A percentile compares a stretch with the other conserved stretches of the same genome.
These are phyloP conservation scores for Luffa acutangula DNA, from an alignment of 306 rosid species.

Conservation along the genomic window DNA sequence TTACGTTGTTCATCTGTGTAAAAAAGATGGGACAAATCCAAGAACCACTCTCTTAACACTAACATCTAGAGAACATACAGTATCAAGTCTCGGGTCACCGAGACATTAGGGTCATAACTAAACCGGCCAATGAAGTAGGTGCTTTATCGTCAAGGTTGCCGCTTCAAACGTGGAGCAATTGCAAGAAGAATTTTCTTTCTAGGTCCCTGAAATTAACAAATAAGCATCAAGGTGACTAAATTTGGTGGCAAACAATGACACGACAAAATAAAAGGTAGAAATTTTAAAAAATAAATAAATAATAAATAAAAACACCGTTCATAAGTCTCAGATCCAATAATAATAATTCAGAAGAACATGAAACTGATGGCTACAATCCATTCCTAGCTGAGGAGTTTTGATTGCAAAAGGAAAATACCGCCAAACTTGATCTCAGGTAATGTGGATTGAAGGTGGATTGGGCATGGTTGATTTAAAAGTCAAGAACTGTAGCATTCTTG, in stretches of 20 bases:
- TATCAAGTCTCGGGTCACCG: neutral
- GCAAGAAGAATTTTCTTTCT: slow-evolving; percentile 87
- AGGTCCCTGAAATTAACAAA: slow-evolving; percentile 66
- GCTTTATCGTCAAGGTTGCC: slow-evolving; percentile 28
- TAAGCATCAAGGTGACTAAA: slow-evolving; percentile 16
- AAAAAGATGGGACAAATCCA: neutral
- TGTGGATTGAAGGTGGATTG: too few species aligned
- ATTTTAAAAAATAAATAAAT: neutral
- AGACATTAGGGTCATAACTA: neutral
- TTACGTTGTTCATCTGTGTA: neutral
- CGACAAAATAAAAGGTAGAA: neutral
- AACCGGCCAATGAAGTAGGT: neutral
- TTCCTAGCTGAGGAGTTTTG: neutral
- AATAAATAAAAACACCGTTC: neutral
- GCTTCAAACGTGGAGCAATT: slow-evolving; percentile 49
- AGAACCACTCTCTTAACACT: neutral
- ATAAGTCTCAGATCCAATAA: neutral
- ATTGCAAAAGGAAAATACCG: neutral
- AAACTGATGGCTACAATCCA: neutral
- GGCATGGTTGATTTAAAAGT: too few species aligned
- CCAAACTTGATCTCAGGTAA: neutral
- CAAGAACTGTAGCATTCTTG: too few species aligned
- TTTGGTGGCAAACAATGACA: neutral
- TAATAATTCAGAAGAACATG: neutral
- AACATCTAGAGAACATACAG: neutral